Percentiles rank a stretch among this genome's conserved stretches.
phyloP scores from a whole-genome alignment of 2,329 filamentous ascomycete species.

The Zymoseptoria brevis region DNA sequence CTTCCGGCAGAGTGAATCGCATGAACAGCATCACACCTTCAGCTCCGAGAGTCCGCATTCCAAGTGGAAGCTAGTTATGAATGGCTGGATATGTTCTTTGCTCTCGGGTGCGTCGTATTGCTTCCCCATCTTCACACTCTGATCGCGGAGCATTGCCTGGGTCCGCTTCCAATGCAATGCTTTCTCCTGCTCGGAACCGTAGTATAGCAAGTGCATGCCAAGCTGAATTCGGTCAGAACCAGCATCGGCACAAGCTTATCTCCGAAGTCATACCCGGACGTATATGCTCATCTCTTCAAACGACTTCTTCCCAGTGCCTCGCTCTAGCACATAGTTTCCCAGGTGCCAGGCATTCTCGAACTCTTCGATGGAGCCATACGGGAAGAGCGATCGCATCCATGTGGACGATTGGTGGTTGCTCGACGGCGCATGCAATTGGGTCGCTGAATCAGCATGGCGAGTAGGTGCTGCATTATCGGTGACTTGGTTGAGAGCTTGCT shows the following conservation, averaged over 20 bases:
- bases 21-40: slow-evolving; percentile 6
- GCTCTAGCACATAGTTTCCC: slow-evolving; percentile 39
- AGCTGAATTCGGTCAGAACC: slow-evolving; percentile 12
- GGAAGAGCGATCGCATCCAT: slow-evolving; percentile 20
- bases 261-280: slow-evolving; percentile 23
- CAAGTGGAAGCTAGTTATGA: slow-evolving; percentile 35
- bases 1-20: not conserved
- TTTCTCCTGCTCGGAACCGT: slow-evolving; percentile 33
- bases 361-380: slow-evolving; percentile 24
- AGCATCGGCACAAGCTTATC: not conserved
- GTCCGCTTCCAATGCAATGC: slow-evolving; percentile 31
- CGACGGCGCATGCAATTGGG: slow-evolving; percentile 21
- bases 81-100: slow-evolving; percentile 33
- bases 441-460: slow-evolving; percentile 19
- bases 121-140: slow-evolving; percentile 35
- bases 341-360: slow-evolving; percentile 33
- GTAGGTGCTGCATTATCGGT: slow-evolving; percentile 18
- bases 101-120: slow-evolving; percentile 34
- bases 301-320: slow-evolving; percentile 32
- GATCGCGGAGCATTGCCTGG: slow-evolving; percentile 28
- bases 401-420: slow-evolving; percentile 15
- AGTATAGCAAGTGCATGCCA: slow-evolving; percentile 39
- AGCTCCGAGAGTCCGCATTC: slow-evolving; percentile 28
- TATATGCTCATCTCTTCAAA: slow-evolving; percentile 39
- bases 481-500: slow-evolving; percentile 17